Base-by-base conservation (phyloP, 2,329 filamentous ascomycete genomes). In the Fusarium decemcellulare region DNA sequence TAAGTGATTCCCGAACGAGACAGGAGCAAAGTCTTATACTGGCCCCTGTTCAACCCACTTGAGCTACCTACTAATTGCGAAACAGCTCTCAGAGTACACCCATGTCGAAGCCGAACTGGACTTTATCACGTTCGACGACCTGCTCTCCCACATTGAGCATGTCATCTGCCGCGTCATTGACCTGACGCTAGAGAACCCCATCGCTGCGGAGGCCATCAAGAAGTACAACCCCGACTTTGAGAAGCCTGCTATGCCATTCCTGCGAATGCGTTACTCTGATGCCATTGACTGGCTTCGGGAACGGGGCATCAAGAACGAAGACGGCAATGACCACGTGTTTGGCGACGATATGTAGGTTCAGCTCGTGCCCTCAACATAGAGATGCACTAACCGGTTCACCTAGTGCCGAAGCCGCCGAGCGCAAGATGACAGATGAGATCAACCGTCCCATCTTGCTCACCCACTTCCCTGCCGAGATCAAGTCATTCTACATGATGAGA, bases 401-500 rank as follows among this genome's bases (percentile, higher is more conserved):
- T 15, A 68, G 66, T 76, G 96, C 96, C 71, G 96, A 98, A 83
- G 96, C 96, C 12, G 96, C 96, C 12, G 96, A 99, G 87, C 92
- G 96, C 75, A 90, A 87, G 79, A 99, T 99, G 96, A 98, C 95
- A 2, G 96, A 99, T 80, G 92, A 92, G 74, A 97, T 99, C 86
- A 96, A 97, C 90, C 86, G 90, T 58, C 96, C 96, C 67, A 97
- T 99, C 81, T 93, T 98, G 85, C 87, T 98, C 43, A 98, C 95
- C 3, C 95, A 98, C 83, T 99, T 99, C 89, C 96, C 96, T 18
- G 91, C 91, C 63, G 94, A 95, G 84, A 97, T 99, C 87, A 99
- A 99, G 87, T 93, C 96, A 2, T 99, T 99, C 81, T 99, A 99
- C 88, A 99, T 99, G 96, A 92, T 95, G 83, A 95, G 92, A 82